phyloP scores from a whole-genome alignment of 2,329 filamentous ascomycete species.

The Colletotrichum noveboracense region DNA sequence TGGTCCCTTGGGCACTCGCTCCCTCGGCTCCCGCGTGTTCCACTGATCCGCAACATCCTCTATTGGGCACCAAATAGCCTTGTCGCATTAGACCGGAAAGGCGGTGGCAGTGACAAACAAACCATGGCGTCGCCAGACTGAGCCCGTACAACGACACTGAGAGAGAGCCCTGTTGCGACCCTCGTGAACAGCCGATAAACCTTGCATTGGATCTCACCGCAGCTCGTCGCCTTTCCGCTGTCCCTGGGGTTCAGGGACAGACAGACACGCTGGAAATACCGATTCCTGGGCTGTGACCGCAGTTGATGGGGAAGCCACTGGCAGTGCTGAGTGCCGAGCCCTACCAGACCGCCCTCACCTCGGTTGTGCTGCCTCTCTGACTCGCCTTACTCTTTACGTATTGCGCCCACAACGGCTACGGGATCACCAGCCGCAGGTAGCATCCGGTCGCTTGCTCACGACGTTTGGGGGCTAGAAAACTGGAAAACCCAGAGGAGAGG shows the following conservation, averaged over 20 bases:
- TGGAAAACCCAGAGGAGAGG: background rate
- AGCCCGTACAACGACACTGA: background rate
- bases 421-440: background rate
- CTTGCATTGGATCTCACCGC: background rate
- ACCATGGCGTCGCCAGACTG: background rate
- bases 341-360: background rate
- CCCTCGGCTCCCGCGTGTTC: background rate
- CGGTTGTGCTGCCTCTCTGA: background rate
- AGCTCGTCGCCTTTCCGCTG: background rate
- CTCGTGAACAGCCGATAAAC: background rate
- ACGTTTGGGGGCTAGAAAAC: background rate
- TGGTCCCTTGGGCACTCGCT: background rate
- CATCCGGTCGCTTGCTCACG: background rate
- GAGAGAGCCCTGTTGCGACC: background rate
- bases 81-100: background rate
- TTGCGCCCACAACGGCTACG: background rate
- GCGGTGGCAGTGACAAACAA: conserved; percentile 6
- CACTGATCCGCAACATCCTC: background rate
- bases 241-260: background rate
- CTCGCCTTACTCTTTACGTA: background rate
- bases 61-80: background rate
- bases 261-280: background rate
- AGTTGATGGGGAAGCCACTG: background rate
- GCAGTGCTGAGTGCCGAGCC: background rate
- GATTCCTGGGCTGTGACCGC: background rate